Evolutionary conservation across 495 filamentous ascomycete genomes (phyloP), one percentile per base, ranked within the genome.

Genomic region (Parmelia sp.): DNA sequence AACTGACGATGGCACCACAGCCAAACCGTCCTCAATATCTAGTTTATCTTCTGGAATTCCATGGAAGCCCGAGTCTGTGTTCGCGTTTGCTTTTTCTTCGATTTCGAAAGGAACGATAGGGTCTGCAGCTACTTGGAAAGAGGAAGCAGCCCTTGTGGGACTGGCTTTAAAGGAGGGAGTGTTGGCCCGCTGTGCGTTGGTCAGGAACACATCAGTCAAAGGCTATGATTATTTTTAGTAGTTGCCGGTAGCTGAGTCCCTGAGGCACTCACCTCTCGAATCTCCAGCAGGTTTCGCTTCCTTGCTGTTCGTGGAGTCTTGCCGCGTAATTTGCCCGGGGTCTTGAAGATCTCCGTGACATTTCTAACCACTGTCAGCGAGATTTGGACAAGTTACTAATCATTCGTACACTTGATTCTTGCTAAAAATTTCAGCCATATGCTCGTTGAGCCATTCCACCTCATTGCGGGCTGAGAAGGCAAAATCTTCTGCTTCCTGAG

Each of bases 381-480:
- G 51, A 33, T 29, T n/a, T n/a, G n/a, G n/a, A n/a, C n/a, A n/a
- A n/a, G n/a, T n/a, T n/a, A n/a, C n/a, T n/a, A n/a, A 15, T 33
- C 27, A 55, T 55, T 21, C 51, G 6, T 55, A 55, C 57, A 91
- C 80, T 75, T 93, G 86, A 73, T 90, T 89, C 68, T 87, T 86
- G 68, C 84, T 89, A 72, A 97, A 96, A 64, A 97, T 90, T 67
- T 96, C 90, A 36, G 85, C 85, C 92, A 97, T 96, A 75, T 97
- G 92, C 75, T 97, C 92, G 70, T 96, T 96, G 69, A 97, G 76
- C 91, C 92, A 97, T 69, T 94, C 92, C 71, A 96, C 78, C 70
- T 97, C 92, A 76, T 96, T 92, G 49, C 88, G 85, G 65, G 88
- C 91, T 0, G 90, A 87, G 75, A 89, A 97, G 58, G 89, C 83